Evolutionary conservation across 2,329 filamentous ascomycete species (phyloP), one percentile per base, ranked within the genome.

Genomic region (Coleophoma cylindrospora): DNA sequence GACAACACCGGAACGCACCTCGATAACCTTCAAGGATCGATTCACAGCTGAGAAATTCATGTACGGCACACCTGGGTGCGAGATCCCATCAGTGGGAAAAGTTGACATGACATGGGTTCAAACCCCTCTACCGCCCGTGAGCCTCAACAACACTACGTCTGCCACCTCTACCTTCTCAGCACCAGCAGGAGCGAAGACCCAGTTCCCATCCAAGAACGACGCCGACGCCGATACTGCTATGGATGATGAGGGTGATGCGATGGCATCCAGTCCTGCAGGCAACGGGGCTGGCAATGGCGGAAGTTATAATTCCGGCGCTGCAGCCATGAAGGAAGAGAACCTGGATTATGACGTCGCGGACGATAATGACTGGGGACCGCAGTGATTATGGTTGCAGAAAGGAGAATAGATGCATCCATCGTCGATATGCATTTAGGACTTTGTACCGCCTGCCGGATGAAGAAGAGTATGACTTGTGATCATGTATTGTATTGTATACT

Each of bases 21-120:
- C 76, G 48, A 76, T 87, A 47, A 78, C 77, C 6, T 87, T 87
- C 64, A 81, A 80, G 50, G 82, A 87, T 60, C 80, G 83, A 50
- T 81, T 80, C 62, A 84, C 85, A 13, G 88, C 86, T 4, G 88
- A 92, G 64, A 83, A 77, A 55, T 84, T 86, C 59, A 80, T 78
- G 70, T 79, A 80, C 59, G 73, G 77, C 27, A 68, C 81, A n/a
- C 64, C 77, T 43, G 74, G 74, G 43, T 75, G 75, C 40, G 69
- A 76, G 17, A 79, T 91, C 38, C 81, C 84, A 0, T 79, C 81
- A 7, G 69, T 89, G 11, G 83, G 79, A 40, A 78, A 77, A 43
- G 72, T 90, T 12, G 83, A 89, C 49, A 65, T 89, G 37, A 66
- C 77, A 1, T 92, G 88, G 88, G 74, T 66, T n/a, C 54, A 60